phyloP scores from a whole-genome alignment of 2,329 filamentous ascomycete species.

The Fusarium sacchari region DNA sequence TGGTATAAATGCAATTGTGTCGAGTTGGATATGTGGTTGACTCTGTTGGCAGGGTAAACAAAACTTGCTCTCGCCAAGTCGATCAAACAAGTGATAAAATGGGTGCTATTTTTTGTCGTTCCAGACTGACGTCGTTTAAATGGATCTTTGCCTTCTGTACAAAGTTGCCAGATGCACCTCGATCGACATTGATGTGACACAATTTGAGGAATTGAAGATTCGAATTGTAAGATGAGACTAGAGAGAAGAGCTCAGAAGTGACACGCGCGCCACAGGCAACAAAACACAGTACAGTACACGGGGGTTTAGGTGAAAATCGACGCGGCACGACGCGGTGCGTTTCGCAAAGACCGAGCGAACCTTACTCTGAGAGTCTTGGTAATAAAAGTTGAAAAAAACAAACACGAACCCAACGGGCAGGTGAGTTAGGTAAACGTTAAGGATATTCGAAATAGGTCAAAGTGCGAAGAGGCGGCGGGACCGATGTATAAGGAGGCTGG shows the following conservation, averaged over 20 bases:
- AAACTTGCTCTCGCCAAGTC: conserved; percentile 23
- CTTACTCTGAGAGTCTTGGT: background rate
- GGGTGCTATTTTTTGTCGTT: conserved; percentile 29
- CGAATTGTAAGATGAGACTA: conserved; percentile 2
- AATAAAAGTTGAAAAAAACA: background rate
- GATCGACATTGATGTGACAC: background rate
- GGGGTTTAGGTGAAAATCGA: background rate
- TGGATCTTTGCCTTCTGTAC: background rate
- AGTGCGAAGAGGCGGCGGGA: conserved; percentile 28
- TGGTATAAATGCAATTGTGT: background rate
- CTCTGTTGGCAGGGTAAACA: conserved; percentile 22
- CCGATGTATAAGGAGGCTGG: conserved; percentile 20
- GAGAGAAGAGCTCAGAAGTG: conserved; percentile 2
- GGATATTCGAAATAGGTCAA: conserved; percentile 11
- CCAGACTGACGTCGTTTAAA: conserved; percentile 2
- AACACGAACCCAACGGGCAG: conserved; percentile 4
- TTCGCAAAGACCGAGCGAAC: conserved; percentile 9
- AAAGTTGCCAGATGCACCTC: conserved; percentile 1
- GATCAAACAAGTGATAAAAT: conserved; percentile 13
- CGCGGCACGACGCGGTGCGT: conserved; percentile 30
- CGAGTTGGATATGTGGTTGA: background rate
- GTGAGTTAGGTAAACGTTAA: background rate
- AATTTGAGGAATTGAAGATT: background rate
- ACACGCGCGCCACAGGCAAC: conserved; percentile 2
- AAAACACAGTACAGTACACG: background rate